Conservation (phyloP, 768 basidiomycete species). For the Amanita pallidorosea region DNA sequence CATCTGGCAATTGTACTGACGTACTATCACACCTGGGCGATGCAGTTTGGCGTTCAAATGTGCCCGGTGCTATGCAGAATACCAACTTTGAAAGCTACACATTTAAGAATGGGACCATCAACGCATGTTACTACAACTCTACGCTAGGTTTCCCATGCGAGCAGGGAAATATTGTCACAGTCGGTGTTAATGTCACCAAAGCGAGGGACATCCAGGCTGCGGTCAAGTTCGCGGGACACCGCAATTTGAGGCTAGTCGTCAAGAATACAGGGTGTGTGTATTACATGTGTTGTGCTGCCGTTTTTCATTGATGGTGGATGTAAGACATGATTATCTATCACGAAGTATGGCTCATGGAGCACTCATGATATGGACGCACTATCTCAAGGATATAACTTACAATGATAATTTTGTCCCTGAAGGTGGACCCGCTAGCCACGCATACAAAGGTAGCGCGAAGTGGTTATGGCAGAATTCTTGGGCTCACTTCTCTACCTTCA, state of each 20-base stretch:
- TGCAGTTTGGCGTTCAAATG: slow-evolving; percentile 28
- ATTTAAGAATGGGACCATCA: slow-evolving; percentile 34
- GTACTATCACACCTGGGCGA: slow-evolving; percentile 17
- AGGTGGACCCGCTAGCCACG: slow-evolving; percentile 15
- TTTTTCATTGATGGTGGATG: slow-evolving; percentile 7
- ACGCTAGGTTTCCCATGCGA: slow-evolving; percentile 26
- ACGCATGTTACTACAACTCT: slow-evolving; percentile 40
- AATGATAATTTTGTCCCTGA: slow-evolving; percentile 17
- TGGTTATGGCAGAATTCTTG: neutral
- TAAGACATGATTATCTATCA: slow-evolving; percentile 32
- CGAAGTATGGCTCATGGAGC: slow-evolving; percentile 30
- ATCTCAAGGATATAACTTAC: slow-evolving; percentile 23
- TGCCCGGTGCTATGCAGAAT: slow-evolving; percentile 28
- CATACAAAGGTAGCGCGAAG: neutral
- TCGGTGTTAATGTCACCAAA: slow-evolving; percentile 29
- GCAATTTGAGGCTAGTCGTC: slow-evolving; percentile 26
- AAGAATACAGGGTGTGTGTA: slow-evolving; percentile 22
- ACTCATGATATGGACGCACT: slow-evolving; percentile 30
- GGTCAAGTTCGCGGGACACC: slow-evolving; percentile 3
- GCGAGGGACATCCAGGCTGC: slow-evolving; percentile 25
- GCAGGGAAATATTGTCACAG: slow-evolving; percentile 31
- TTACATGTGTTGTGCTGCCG: neutral
- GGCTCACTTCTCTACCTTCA: slow-evolving; percentile 6
- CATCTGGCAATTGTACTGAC: slow-evolving; percentile 27
- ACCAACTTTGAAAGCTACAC: slow-evolving; percentile 19